Conservation (phyloP, 192 early-diverging fungal genomes). For the Lunasporangiospora selenospora region DNA sequence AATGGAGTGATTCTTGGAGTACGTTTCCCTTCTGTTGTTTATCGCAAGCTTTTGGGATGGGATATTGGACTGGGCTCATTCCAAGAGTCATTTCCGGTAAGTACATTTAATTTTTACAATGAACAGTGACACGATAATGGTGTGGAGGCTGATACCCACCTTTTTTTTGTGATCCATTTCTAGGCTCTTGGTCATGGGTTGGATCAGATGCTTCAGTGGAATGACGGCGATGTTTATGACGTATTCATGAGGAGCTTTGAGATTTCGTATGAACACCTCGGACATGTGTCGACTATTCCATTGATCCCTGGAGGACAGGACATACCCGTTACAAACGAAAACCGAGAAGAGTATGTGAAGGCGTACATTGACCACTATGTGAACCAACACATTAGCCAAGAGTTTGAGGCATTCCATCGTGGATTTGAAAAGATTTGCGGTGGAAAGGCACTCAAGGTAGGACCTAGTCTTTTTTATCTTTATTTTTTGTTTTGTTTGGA, state of each 20-base stretch:
- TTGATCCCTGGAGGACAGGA: constrained; percentile 67
- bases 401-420: constrained; percentile 76
- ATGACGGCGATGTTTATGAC: constrained; percentile 74
- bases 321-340: constrained; percentile 79
- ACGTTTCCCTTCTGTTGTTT: constrained; percentile 76
- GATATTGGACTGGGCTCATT: constrained; percentile 30
- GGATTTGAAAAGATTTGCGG: constrained; percentile 81
- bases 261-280: constrained; percentile 71
- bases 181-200: constrained; percentile 77
- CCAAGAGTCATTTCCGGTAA: constrained; percentile 67
- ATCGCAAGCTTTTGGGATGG: constrained; percentile 63
- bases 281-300: constrained; percentile 62
- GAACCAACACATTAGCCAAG: constrained; percentile 62
- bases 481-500: neutral
- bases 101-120: constrained; percentile 16
- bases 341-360: constrained; percentile 75
- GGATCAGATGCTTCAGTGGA: constrained; percentile 82
- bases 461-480: neutral
- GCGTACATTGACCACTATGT: constrained; percentile 74
- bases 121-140: neutral
- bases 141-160: too few species aligned
- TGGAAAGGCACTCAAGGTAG: constrained; percentile 65
- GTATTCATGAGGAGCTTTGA: constrained; percentile 87
- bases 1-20: constrained; percentile 85
- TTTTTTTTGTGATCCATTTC: constrained; percentile 12